Conservation (phyloP, 805 yeast genomes). For the Candida namnaoensis region DNA sequence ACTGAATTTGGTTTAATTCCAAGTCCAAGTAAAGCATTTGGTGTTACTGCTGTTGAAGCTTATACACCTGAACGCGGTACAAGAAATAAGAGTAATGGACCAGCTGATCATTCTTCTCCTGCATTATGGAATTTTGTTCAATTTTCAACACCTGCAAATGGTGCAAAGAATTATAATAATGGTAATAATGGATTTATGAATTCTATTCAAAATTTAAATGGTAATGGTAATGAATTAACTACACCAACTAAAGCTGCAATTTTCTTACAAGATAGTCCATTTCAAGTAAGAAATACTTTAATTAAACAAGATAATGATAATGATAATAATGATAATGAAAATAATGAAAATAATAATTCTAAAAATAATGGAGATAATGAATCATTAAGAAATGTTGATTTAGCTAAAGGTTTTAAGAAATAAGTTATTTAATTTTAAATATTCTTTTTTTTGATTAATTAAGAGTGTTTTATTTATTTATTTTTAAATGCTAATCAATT, state of each 20-base stretch:
- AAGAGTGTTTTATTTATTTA: not conserved
- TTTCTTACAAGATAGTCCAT: not conserved
- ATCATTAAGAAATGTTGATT: slow-evolving; percentile 33
- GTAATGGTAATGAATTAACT: not conserved
- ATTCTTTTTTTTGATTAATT: not conserved
- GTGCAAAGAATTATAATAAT: no score
- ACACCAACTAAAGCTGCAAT: not conserved
- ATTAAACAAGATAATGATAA: slow-evolving; percentile 2
- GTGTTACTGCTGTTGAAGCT: slow-evolving; percentile 47
- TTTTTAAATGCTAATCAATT: no score
- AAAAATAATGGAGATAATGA: slow-evolving; percentile 15
- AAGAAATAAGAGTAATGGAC: slow-evolving; percentile 8
- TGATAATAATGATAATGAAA: not conserved
- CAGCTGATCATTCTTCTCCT: slow-evolving; percentile 41
- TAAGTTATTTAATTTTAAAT: slow-evolving; percentile 1
- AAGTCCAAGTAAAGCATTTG: slow-evolving; percentile 33
- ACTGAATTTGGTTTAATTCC: slow-evolving; percentile 3
- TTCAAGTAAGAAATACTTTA: not conserved
- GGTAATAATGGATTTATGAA: slow-evolving; percentile 6
- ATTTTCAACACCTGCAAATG: slow-evolving; percentile 35
- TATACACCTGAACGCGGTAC: slow-evolving; percentile 56
- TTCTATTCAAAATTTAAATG: slow-evolving; percentile 13
- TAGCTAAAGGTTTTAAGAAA: slow-evolving; percentile 35
- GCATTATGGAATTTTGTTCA: slow-evolving; percentile 93
- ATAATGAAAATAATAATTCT: slow-evolving; percentile 2